Conservation (phyloP, 768 basidiomycete genomes). For the Tylopilus rubrobrunneus region DNA sequence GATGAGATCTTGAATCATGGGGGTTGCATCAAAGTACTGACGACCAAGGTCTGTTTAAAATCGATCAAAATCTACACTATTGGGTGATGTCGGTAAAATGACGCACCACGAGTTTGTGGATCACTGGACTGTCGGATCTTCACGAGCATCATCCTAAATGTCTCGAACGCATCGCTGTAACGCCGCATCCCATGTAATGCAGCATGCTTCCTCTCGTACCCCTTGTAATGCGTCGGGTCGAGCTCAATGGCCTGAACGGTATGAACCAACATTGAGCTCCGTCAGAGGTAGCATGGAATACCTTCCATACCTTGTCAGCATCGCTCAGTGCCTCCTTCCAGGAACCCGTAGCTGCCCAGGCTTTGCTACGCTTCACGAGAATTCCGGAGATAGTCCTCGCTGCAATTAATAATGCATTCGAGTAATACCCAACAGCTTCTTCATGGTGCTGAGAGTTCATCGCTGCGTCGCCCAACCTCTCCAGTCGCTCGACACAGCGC, state of each 20-base stretch:
- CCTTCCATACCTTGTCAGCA: conserved; percentile 2
- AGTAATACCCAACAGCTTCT: background rate
- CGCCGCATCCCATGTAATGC: no score
- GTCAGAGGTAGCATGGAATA: no score
- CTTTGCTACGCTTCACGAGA: conserved; percentile 8
- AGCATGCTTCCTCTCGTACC: background rate
- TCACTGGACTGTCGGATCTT: background rate
- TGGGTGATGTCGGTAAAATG: background rate
- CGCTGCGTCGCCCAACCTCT: background rate
- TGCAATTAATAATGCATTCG: background rate
- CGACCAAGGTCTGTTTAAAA: background rate
- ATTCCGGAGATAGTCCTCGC: background rate
- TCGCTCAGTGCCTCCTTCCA: conserved; percentile 5
- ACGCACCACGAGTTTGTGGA: background rate
- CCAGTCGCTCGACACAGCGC: background rate
- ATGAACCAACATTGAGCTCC: background rate
- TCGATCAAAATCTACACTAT: background rate
- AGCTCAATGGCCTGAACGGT: background rate
- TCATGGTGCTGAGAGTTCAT: background rate
- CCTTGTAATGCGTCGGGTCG: background rate
- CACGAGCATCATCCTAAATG: background rate
- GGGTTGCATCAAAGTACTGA: background rate
- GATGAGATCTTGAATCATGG: background rate
- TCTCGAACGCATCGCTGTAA: no score
- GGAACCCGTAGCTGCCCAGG: no score